These are phyloP conservation scores for Onygena corvina DNA, from an alignment of 2,329 filamentous ascomycete genomes.

Conservation along the genomic window DNA sequence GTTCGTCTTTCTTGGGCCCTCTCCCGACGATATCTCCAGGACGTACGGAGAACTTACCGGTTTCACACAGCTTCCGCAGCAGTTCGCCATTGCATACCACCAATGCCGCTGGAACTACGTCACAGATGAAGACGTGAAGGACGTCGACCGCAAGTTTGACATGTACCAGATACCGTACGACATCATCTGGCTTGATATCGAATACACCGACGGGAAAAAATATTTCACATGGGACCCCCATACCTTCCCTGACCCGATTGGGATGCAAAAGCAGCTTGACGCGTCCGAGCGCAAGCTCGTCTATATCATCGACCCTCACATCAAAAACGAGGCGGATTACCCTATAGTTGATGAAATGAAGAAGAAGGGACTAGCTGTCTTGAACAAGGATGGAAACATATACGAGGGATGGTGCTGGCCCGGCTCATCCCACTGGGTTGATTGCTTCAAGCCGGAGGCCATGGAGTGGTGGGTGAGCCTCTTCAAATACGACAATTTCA, in stretches of 20 bases:
- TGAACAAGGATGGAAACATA: constrained; percentile 76
- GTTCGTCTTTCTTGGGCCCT: constrained; percentile 88
- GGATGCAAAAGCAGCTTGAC: constrained; percentile 81
- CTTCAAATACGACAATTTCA: constrained; percentile 80
- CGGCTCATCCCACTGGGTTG: constrained; percentile 90
- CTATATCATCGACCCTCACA: constrained; percentile 90
- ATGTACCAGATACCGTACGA: constrained; percentile 93
- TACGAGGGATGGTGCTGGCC: constrained; percentile 99
- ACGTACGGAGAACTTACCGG: constrained; percentile 84
- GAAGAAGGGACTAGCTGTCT: constrained; percentile 68
- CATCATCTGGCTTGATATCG: constrained; percentile 96
- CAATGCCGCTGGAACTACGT: constrained; percentile 99
- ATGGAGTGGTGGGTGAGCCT: constrained; percentile 82
- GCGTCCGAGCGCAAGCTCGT: constrained; percentile 80
- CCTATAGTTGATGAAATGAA: constrained; percentile 67
- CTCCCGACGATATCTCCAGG: constrained; percentile 66
- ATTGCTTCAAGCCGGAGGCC: constrained; percentile 87
- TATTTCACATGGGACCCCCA: constrained; percentile 96
- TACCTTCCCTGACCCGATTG: constrained; percentile 72
- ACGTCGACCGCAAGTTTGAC: constrained; percentile 93
- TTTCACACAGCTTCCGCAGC: constrained; percentile 78
- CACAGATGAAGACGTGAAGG: constrained; percentile 89
- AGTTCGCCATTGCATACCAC: constrained; percentile 86
- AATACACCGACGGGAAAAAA: constrained; percentile 93
- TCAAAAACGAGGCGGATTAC: constrained; percentile 82